Percentiles rank a stretch among this genome's conserved stretches.
These are phyloP conservation scores for Geosmithia flava DNA, from an alignment of 2,329 filamentous ascomycete genomes.

Conservation along the genomic window DNA sequence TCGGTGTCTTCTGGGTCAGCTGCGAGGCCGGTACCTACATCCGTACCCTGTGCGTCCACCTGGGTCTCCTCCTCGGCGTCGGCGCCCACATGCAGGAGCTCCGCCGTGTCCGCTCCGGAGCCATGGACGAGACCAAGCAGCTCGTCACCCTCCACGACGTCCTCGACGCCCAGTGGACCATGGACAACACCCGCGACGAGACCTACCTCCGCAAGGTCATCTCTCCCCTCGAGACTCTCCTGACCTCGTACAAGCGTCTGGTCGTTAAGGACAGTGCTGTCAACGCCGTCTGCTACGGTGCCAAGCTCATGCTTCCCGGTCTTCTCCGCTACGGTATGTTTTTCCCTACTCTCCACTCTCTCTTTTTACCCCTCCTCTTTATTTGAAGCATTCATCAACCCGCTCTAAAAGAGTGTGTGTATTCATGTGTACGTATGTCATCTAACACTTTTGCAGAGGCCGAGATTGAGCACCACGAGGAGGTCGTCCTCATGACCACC, in stretches of 20 bases:
- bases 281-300: constrained; percentile 96
- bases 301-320: constrained; percentile 97
- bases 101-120: constrained; percentile 82
- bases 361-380: no score
- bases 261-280: constrained; percentile 80
- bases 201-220: constrained; percentile 85
- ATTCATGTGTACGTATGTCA: constrained; percentile 3
- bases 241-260: constrained; percentile 89
- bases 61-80: constrained; percentile 65
- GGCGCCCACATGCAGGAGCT: constrained; percentile 98
- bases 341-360: neutral
- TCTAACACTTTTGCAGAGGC: constrained; percentile 43
- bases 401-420: no score
- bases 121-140: constrained; percentile 82
- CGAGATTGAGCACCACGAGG: constrained; percentile 87
- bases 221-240: constrained; percentile 79
- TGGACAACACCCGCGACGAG: constrained; percentile 94
- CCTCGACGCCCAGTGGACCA: constrained; percentile 88
- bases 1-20: constrained; percentile 98
- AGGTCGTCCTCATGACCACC: constrained; percentile 96
- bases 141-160: constrained; percentile 82
- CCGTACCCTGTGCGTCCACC: constrained; percentile 90
- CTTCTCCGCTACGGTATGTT: constrained; percentile 74
- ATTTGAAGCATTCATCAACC: no score
- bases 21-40: constrained; percentile 98